Conservation (phyloP, 2,329 filamentous ascomycete genomes). For the Microdochium trichocladiopsis region DNA sequence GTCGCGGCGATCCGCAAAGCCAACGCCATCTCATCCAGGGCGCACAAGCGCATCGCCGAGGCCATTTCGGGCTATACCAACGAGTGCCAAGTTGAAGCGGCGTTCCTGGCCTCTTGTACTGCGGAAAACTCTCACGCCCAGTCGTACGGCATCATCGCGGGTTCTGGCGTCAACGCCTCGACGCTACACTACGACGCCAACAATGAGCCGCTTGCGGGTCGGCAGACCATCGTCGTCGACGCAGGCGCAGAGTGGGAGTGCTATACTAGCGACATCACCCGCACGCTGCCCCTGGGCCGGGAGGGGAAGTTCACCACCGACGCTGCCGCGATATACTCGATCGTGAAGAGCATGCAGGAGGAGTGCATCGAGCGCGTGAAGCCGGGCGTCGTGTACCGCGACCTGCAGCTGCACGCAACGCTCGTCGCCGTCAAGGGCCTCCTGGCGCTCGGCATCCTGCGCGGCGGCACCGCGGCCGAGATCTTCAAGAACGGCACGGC, state of each 20-base stretch:
- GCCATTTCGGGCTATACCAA: slow-evolving; percentile 57
- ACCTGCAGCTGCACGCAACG: slow-evolving; percentile 67
- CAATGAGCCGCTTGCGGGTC: slow-evolving; percentile 60
- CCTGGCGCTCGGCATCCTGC: slow-evolving; percentile 63
- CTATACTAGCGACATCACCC: slow-evolving; percentile 86
- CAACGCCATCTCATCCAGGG: slow-evolving; percentile 70
- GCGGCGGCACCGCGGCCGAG: slow-evolving; percentile 50
- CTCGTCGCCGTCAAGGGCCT: slow-evolving; percentile 66
- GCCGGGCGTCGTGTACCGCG: slow-evolving; percentile 63
- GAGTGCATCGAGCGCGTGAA: slow-evolving; percentile 62
- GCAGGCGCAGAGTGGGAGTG: slow-evolving; percentile 79
- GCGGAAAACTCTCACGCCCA: slow-evolving; percentile 67
- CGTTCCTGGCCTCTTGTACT: slow-evolving; percentile 68
- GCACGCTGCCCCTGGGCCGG: slow-evolving; percentile 69
- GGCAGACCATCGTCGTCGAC: slow-evolving; percentile 75
- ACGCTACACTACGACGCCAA: slow-evolving; percentile 86
- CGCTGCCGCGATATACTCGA: slow-evolving; percentile 64
- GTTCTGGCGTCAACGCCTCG: slow-evolving; percentile 72
- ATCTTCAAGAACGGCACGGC: slow-evolving; percentile 45
- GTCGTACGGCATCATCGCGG: slow-evolving; percentile 86
- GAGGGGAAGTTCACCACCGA: slow-evolving; percentile 51
- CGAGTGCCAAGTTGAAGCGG: slow-evolving; percentile 77
- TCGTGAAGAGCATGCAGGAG: slow-evolving; percentile 77
- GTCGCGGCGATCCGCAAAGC: slow-evolving; percentile 75
- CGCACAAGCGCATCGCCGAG: slow-evolving; percentile 67